A percentile compares a stretch with the other conserved stretches of the same genome.
Conservation (phyloP, 164 flowering plant genomes). For the Pachysandra terminalis region DNA sequence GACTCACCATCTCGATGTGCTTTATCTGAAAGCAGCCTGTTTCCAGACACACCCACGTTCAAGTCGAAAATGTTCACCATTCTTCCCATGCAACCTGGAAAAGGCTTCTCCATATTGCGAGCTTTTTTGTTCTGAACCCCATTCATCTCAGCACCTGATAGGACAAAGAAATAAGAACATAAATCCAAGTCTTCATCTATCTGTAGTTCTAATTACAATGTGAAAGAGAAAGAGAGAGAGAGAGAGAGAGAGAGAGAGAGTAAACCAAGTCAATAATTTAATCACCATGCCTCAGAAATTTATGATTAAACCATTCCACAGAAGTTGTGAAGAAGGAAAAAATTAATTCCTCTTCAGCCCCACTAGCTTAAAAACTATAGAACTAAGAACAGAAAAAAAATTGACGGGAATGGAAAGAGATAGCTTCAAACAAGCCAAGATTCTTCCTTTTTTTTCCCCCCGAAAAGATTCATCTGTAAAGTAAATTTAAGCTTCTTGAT, state of each 20-base stretch:
- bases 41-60: conserved; percentile 42
- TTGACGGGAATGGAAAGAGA: no score
- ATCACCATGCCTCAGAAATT: not conserved
- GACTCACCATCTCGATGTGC: conserved; percentile 63
- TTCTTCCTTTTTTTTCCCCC: no score
- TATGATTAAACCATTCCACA: no score
- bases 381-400: not conserved
- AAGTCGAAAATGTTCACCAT: conserved; percentile 83
- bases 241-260: not conserved
- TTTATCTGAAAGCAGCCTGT: conserved; percentile 63
- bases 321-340: no score
- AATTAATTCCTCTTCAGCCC: no score
- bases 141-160: conserved; percentile 55
- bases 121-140: conserved; percentile 39
- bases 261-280: not conserved
- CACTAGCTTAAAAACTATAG: no score
- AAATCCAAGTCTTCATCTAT: not conserved
- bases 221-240: not conserved
- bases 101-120: conserved; percentile 38
- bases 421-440: no score
- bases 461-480: no score
- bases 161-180: not conserved
- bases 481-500: no score
- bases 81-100: conserved; percentile 87
- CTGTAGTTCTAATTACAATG: not conserved